Conservation (phyloP, 129 eudicot species). For the Helianthus tuberosus region DNA sequence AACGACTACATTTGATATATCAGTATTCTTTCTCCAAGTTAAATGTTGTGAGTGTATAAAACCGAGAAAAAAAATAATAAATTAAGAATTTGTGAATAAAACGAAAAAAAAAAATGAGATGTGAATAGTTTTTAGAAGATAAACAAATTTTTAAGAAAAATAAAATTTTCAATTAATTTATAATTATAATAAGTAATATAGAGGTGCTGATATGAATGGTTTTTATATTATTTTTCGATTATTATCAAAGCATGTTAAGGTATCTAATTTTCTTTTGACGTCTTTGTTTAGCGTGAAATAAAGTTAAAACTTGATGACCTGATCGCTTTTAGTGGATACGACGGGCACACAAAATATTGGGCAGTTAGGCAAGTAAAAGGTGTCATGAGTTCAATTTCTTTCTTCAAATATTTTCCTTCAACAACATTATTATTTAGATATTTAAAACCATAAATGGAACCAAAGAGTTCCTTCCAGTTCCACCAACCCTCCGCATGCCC, state of each 20-base stretch:
- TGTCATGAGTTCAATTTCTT: not conserved
- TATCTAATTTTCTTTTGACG: not conserved
- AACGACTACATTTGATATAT: too few relatives aligned
- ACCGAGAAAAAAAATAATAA: too few relatives aligned
- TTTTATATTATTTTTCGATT: not conserved
- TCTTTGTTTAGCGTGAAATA: slow-evolving; percentile 21
- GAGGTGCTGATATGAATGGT: too few relatives aligned
- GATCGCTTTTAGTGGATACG: slow-evolving; percentile 32
- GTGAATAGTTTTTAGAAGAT: too few relatives aligned
- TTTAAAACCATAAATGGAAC: not conserved
- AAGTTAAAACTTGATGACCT: slow-evolving; percentile 28
- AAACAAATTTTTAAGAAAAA: too few relatives aligned
- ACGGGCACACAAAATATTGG: slow-evolving; percentile 35
- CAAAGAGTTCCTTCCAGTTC: not conserved
- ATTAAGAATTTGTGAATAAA: too few relatives aligned
- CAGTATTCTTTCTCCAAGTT: too few relatives aligned
- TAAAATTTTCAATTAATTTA: not conserved
- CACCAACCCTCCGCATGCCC: too few relatives aligned
- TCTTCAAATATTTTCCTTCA: not conserved
- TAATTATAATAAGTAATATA: not conserved
- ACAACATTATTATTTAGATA: not conserved
- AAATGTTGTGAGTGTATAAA: too few relatives aligned
- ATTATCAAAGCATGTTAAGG: not conserved
- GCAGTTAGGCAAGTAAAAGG: slow-evolving; percentile 25
- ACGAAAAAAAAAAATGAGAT: too few relatives aligned